Evolutionary conservation across 1,139 yeast genomes (phyloP), one percentile per base, ranked within the genome.

Genomic region (Candida freyschussii): DNA sequence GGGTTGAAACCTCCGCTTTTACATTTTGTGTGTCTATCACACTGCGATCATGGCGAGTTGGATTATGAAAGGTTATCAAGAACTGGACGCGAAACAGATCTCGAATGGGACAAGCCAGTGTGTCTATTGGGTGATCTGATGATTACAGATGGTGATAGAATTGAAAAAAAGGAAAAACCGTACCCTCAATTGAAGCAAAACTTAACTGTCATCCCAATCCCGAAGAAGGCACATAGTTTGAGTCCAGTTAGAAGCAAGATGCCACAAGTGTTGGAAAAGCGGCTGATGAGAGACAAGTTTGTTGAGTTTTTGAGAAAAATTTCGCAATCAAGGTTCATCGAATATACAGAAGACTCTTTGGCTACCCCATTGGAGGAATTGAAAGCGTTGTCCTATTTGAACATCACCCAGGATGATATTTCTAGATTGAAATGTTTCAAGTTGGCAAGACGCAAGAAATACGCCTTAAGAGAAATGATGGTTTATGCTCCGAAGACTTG

Each of bases 391-490:
- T 21, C 41, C 5, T 39, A 43, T 12, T 36, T 45, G 9, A 38
- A 44, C 13, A 21, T 38, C 9, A 47, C 48, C 9, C 21, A 21
- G 0, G 26, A 28, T 1, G 50, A 55, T 32, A 18, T 52, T 1
- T 45, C 58, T 12, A 60, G 63, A 32, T 50, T 70, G 21, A 62
- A 57, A 12, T 78, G 86, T 43, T 79, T 67, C 48, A 75, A 79
- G 41, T 57, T 79, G 42, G 84, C 86, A 1, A 62, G 91, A 39
- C 59, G 79, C 20, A 72, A 72, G 48, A 70, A 74, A 47, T 81
- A 76, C 47, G 75, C 78, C 2, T 53, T 55, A 21, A 59, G 81
- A 29, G 55, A 66, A 16, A 43, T 72, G 21, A 63, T 71, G 6
- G 53, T 78, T 13, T 79, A 68, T 47, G 57, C 75, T 17, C 86